Conservation (phyloP, 495 filamentous ascomycete species). For the Tuber brumale region DNA sequence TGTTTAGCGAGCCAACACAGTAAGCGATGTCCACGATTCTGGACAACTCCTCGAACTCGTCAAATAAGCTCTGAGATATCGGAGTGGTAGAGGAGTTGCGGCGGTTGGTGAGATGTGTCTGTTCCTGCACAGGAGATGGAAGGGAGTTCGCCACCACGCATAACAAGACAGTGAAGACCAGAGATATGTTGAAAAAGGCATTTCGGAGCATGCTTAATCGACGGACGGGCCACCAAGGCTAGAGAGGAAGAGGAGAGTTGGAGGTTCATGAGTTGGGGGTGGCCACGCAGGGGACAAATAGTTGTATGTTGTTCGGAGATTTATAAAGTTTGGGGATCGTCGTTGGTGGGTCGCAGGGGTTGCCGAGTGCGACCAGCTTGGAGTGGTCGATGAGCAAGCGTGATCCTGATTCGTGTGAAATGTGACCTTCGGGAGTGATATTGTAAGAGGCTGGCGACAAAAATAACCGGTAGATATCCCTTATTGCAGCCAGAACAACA, state of each 20-base stretch:
- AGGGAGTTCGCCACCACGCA: not conserved
- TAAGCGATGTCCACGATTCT: constrained; percentile 91
- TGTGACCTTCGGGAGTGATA: not conserved
- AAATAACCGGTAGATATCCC: no score
- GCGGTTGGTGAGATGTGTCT: not conserved
- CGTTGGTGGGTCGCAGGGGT: not conserved
- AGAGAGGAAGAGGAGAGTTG: not conserved
- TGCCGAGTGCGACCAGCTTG: not conserved
- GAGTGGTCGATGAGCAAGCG: not conserved
- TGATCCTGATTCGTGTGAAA: not conserved
- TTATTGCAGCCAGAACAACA: no score
- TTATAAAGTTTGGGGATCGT: not conserved
- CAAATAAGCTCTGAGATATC: constrained; percentile 62
- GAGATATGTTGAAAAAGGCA: not conserved
- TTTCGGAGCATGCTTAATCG: not conserved
- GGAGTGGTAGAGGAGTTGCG: not conserved
- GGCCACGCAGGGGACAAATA: not conserved
- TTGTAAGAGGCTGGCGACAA: no score
- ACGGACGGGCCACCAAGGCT: not conserved
- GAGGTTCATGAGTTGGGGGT: not conserved
- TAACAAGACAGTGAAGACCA: not conserved
- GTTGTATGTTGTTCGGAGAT: not conserved
- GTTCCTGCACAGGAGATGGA: not conserved
- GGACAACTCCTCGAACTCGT: constrained; percentile 74
- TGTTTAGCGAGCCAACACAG: constrained; percentile 71